phyloP scores from a whole-genome alignment of 1,284 basidiomycete species.

The Neotropicomus parvogracilis region DNA sequence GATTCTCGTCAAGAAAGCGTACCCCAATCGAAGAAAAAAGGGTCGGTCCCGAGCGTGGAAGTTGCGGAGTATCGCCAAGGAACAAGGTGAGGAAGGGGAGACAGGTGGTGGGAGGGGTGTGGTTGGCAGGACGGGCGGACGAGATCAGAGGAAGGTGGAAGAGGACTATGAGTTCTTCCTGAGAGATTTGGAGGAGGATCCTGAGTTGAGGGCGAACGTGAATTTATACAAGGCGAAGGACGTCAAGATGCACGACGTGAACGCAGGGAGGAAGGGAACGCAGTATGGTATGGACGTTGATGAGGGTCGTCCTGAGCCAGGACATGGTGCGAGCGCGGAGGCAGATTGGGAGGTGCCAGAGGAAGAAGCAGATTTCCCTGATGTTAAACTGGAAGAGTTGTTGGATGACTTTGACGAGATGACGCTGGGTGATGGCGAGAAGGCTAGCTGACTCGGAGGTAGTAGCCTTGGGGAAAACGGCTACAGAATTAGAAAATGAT shows the following conservation, averaged over 20 bases:
- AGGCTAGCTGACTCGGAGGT: constrained; percentile 11
- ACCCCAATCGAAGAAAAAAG: constrained; percentile 94
- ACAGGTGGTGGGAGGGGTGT: constrained; percentile 77
- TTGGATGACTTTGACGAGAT: constrained; percentile 90
- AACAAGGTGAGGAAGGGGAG: constrained; percentile 80
- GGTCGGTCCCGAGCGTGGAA: constrained; percentile 83
- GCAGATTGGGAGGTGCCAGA: constrained; percentile 49
- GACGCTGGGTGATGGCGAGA: constrained; percentile 49
- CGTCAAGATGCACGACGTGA: constrained; percentile 42
- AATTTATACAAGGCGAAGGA: constrained; percentile 82
- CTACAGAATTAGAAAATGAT: too few species aligned
- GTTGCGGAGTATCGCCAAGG: constrained; percentile 91
- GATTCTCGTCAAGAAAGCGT: constrained; percentile 92
- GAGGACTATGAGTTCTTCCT: constrained; percentile 97
- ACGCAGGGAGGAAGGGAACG: constrained; percentile 40
- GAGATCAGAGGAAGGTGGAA: constrained; percentile 92
- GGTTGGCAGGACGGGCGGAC: constrained; percentile 84
- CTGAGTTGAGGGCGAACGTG: constrained; percentile 85
- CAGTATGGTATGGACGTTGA: constrained; percentile 76
- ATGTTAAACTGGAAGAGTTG: constrained; percentile 83
- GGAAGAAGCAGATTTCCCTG: constrained; percentile 90
- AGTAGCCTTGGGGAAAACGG: too few species aligned
- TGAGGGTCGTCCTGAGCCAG: constrained; percentile 38
- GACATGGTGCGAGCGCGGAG: constrained; percentile 23
- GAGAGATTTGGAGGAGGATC: constrained; percentile 94